Base-by-base conservation (phyloP, 192 early-diverging fungal species). In the Entomortierella chlamydospora region DNA sequence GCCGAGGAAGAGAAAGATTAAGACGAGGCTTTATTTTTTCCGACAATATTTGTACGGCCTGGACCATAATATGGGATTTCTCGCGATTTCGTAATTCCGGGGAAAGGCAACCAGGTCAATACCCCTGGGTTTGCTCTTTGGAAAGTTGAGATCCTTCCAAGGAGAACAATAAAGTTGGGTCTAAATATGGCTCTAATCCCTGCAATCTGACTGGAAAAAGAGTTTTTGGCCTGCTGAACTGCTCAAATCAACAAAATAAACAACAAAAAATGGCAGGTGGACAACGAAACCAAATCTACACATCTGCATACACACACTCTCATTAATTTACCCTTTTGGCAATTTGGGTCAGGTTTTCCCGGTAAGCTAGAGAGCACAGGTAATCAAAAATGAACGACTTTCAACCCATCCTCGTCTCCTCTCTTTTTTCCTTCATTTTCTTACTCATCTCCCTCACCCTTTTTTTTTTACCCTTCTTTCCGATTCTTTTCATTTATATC, bases 41-140 rank as follows among this genome's bases (percentile, higher is more conserved):
- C n/a, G n/a, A n/a, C n/a, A n/a, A n/a, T n/a, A n/a, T n/a, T n/a
- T n/a, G n/a, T n/a, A n/a, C n/a, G n/a, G n/a, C n/a, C n/a, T n/a
- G n/a, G n/a, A n/a, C n/a, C n/a, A n/a, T n/a, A n/a, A n/a, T n/a
- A 47, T 20, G 8, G 15, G 45, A 47, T 47, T 47, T 20, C 12
- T 20, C 51, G 20, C 30, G 39, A 54, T 28, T 28, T 15, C 20
- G 54, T 65, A 41, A 10, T 65, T 65, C 51, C 51, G 45, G 45
- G 45, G 45, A 47, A 47, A 47, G 4, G 20, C 2, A n/a, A n/a
- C n/a, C n/a, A n/a, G n/a, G n/a, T n/a, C n/a, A n/a, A n/a, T n/a
- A n/a, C n/a, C n/a, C n/a, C n/a, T n/a, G n/a, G n/a, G n/a, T n/a
- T 47, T 47, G 45, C 45, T 47, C 45, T 11, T 11, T 47, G 45